These are phyloP conservation scores for Trametes meyenii DNA, from an alignment of 768 basidiomycete genomes.

Conservation along the genomic window DNA sequence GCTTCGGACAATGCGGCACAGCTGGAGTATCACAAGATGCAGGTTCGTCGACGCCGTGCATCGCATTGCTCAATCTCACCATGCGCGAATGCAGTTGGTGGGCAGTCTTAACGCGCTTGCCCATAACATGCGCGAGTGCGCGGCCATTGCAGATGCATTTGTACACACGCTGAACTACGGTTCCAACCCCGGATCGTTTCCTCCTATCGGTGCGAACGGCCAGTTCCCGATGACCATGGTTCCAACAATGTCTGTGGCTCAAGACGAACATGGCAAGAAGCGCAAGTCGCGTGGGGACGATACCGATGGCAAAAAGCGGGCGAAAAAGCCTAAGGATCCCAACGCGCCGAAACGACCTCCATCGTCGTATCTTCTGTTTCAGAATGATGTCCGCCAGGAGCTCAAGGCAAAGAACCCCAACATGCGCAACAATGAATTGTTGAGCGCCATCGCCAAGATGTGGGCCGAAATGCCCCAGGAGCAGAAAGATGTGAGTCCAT, in stretches of 20 bases:
- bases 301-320: slow-evolving; percentile 44
- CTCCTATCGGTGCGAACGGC: slow-evolving; percentile 19
- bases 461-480: slow-evolving; percentile 73
- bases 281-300: slow-evolving; percentile 45
- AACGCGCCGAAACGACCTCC: slow-evolving; percentile 94
- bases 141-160: slow-evolving; percentile 61
- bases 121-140: slow-evolving; percentile 63
- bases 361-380: slow-evolving; percentile 92
- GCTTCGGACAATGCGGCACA: slow-evolving; percentile 27
- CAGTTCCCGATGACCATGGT: slow-evolving; percentile 22
- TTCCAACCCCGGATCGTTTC: slow-evolving; percentile 23
- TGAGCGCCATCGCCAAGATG: slow-evolving; percentile 68
- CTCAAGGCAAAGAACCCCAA: slow-evolving; percentile 67
- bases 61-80: slow-evolving; percentile 3
- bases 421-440: slow-evolving; percentile 70
- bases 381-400: slow-evolving; percentile 83
- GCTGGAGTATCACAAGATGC: slow-evolving; percentile 35
- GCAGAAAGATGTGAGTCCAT: slow-evolving; percentile 69
- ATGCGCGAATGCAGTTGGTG: slow-evolving; percentile 48
- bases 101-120: slow-evolving; percentile 58
- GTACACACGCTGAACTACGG: slow-evolving; percentile 48
- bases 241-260: slow-evolving; percentile 20
- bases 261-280: slow-evolving; percentile 46
- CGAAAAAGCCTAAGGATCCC: slow-evolving; percentile 80
- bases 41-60: slow-evolving; percentile 29